Base-by-base conservation (phyloP, 2,329 filamentous ascomycete genomes). In the Nannizziopsis arthrosporioides region DNA sequence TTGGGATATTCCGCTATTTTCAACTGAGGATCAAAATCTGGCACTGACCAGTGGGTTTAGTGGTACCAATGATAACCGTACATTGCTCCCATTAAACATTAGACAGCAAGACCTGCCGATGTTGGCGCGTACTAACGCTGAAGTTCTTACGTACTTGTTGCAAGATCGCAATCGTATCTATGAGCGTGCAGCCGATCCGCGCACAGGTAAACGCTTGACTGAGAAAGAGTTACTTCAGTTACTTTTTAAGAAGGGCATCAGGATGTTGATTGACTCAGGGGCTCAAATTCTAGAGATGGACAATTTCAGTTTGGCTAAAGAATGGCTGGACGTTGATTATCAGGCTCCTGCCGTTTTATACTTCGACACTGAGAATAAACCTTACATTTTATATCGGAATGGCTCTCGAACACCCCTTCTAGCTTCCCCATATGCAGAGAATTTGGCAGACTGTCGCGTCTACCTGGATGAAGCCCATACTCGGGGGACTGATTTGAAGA, bases 241-340 rank as follows among this genome's bases (percentile, higher is more conserved):
- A 3, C 65, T 82, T 0, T 58, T 65, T 0, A 40, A 40, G 0
- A 60, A 75, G 39, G 38, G 66, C 0, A 67, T 75, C 0, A 70
- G 73, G 0, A 81, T 87, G 0, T 73, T 88, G 1, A 67, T 88
- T 0, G 82, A 88, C 53, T 81, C 84, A 0, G 83, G 84, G 0
- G 82, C 84, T 0, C 77, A 82, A 42, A 75, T 88, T 4, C 60
- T 88, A 0, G 82, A 87, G 27, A 61, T 81, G 0, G 68, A 65
- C 12, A 85, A 85, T 52, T 2, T 63, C 0, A 62, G 73, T 2
- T 68, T 85, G 2, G 50, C 39, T 40, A 49, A 42, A 18, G 48
- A 54, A 1, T 85, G 80, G 80, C 57, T 85, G 0, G n/a, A 27
- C 1, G 46, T 59, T 5, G 27, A 44, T 19, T 12, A 10, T 12